Evolutionary conservation across 768 basidiomycete genomes (phyloP).

Genomic region (Termitomyces sp.): DNA sequence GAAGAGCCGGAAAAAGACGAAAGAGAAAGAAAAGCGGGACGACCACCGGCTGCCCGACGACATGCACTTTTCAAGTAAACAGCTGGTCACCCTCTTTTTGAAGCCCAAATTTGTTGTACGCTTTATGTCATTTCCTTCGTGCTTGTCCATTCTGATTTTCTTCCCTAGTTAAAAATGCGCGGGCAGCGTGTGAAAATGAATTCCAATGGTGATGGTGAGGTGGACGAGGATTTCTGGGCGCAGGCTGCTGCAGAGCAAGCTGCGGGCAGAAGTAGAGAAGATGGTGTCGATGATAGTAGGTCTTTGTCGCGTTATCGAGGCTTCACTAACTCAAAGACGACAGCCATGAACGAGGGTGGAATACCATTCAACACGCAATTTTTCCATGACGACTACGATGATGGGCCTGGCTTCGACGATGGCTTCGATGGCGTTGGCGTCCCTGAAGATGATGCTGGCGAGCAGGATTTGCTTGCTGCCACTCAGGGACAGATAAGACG

Average conservation of each 20-base stretch:
- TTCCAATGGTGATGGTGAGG: conserved; percentile 73
- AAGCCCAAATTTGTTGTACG: conserved; percentile 94
- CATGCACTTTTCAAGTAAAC: conserved; percentile 92
- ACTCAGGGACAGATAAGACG: conserved; percentile 75
- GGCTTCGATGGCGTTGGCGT: conserved; percentile 42
- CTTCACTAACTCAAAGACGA: background rate
- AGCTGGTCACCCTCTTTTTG: conserved; percentile 87
- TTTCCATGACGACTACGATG: conserved; percentile 90
- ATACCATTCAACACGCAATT: conserved; percentile 94
- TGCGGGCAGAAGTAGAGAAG: conserved; percentile 45
- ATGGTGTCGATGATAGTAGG: conserved; percentile 62
- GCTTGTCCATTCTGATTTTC: background rate
- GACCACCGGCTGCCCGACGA: conserved; percentile 88
- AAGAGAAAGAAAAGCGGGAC: conserved; percentile 61
- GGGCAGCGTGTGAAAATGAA: conserved; percentile 57
- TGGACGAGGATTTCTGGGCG: conserved; percentile 97
- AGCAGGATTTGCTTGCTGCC: conserved; percentile 84
- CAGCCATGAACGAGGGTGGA: conserved; percentile 36
- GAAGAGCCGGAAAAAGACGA: conserved; percentile 43
- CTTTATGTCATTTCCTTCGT: conserved; percentile 4
- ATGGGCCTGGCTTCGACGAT: conserved; percentile 70
- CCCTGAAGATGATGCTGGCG: conserved; percentile 55
- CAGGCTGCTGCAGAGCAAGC: conserved; percentile 86
- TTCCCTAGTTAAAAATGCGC: conserved; percentile 78
- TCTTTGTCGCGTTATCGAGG: background rate